phyloP scores from a whole-genome alignment of 2,329 filamentous ascomycete genomes.

The Xylariaceae sp. region DNA sequence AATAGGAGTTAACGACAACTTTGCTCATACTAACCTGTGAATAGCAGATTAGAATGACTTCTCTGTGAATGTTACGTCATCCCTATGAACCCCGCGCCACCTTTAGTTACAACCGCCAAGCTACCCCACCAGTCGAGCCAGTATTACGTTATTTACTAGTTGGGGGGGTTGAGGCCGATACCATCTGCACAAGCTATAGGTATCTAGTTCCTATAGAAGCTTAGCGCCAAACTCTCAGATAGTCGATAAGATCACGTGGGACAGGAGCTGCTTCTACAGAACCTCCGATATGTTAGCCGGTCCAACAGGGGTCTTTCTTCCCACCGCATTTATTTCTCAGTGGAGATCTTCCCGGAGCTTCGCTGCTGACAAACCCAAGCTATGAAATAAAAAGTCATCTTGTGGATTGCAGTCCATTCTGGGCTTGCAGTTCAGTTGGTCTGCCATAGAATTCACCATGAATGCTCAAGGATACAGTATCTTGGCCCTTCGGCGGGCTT shows the following conservation, averaged over 20 bases:
- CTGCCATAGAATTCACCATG: conserved; percentile 29
- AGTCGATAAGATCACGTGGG: conserved; percentile 6
- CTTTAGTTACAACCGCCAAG: too few species aligned
- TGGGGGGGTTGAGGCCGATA: too few species aligned
- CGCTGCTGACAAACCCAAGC: conserved; percentile 31
- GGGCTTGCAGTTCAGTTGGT: conserved; percentile 10
- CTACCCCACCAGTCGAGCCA: too few species aligned
- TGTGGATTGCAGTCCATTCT: conserved; percentile 16
- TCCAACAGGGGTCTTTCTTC: conserved; percentile 2
- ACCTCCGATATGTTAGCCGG: conserved; percentile 9
- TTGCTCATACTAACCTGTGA: too few species aligned
- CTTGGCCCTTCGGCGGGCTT: conserved; percentile 34
- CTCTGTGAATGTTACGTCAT: too few species aligned
- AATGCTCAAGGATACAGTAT: conserved; percentile 30
- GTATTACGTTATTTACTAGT: too few species aligned
- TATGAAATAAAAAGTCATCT: conserved; percentile 26
- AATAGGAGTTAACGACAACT: too few species aligned
- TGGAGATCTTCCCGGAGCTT: conserved; percentile 15
- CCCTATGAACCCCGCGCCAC: too few species aligned
- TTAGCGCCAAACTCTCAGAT: not conserved
- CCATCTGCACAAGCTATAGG: too few species aligned
- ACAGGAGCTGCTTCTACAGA: conserved; percentile 5
- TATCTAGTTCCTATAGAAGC: too few species aligned
- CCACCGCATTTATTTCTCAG: conserved; percentile 8
- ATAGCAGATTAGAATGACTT: too few species aligned